A percentile compares a stretch with the other conserved stretches of the same genome.
Conservation (phyloP, 2,329 filamentous ascomycete species). For the Pseudogymnoascus sp. region DNA sequence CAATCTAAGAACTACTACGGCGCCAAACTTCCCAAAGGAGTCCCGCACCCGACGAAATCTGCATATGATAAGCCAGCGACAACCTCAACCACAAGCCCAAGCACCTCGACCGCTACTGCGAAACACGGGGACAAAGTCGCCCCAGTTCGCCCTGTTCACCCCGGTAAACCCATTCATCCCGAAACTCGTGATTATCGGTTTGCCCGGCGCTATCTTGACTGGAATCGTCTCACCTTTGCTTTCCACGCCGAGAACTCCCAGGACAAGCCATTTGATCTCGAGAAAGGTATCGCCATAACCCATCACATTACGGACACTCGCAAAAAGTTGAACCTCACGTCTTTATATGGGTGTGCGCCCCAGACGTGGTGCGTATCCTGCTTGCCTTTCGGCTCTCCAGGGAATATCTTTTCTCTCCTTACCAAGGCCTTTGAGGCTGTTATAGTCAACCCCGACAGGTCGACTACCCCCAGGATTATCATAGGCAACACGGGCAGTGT, state of each 20-base stretch:
- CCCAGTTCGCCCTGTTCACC: slow-evolving; percentile 63
- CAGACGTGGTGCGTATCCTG: slow-evolving; percentile 71
- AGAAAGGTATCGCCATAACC: slow-evolving; percentile 65
- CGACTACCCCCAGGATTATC: slow-evolving; percentile 56
- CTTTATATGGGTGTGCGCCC: slow-evolving; percentile 71
- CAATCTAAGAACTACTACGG: slow-evolving; percentile 25
- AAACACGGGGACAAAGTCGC: slow-evolving; percentile 24
- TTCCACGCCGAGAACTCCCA: slow-evolving; percentile 69
- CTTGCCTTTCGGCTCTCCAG: slow-evolving; percentile 59
- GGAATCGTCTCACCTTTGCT: slow-evolving; percentile 64
- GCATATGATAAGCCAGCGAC: slow-evolving; percentile 27
- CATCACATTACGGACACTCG: slow-evolving; percentile 60
- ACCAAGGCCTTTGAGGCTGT: slow-evolving; percentile 60
- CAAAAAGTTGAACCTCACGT: slow-evolving; percentile 59
- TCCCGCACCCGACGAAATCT: slow-evolving; percentile 24
- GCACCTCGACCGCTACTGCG: slow-evolving; percentile 45
- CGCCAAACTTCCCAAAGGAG: slow-evolving; percentile 17
- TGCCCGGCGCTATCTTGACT: slow-evolving; percentile 78
- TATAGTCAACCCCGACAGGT: slow-evolving; percentile 46
- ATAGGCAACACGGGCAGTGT: slow-evolving; percentile 86
- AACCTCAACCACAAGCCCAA: slow-evolving; percentile 56
- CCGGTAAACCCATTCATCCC: neutral
- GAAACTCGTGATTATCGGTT: slow-evolving; percentile 38
- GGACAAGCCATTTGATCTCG: slow-evolving; percentile 58
- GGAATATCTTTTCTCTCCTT: slow-evolving; percentile 63